These are phyloP conservation scores for Datisca glomerata DNA, from an alignment of 306 rosid species.

Conservation along the genomic window DNA sequence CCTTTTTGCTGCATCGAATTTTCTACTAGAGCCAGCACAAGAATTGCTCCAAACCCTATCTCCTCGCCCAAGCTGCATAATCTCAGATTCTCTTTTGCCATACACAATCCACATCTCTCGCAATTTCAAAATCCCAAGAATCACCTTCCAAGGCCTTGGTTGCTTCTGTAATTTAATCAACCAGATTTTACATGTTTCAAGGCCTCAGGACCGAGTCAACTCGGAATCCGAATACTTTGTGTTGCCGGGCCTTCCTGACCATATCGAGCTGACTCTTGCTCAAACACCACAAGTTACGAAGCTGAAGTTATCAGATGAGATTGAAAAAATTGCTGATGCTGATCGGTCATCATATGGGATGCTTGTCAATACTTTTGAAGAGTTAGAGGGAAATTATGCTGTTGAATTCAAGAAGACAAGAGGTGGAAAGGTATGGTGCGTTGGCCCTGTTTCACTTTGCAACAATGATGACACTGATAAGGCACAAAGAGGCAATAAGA, in stretches of 20 bases:
- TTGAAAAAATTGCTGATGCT: slow-evolving; percentile 21
- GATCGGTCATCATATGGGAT: slow-evolving; percentile 32
- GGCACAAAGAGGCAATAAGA: slow-evolving; percentile 12
- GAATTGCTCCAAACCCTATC: background rate
- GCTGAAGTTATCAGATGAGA: slow-evolving; percentile 11
- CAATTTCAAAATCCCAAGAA: slow-evolving; percentile 15
- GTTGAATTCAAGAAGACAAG: slow-evolving; percentile 18
- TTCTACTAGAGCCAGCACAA: slow-evolving; percentile 10
- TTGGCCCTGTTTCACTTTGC: slow-evolving; percentile 17
- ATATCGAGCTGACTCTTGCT: slow-evolving; percentile 26
- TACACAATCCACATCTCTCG: slow-evolving; percentile 7
- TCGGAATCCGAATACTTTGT: slow-evolving; percentile 26
- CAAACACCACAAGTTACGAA: slow-evolving; percentile 11
- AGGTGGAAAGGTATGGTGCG: slow-evolving; percentile 7
- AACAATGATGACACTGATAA: slow-evolving; percentile 5
- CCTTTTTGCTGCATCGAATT: slow-evolving; percentile 16
- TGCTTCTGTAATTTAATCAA: slow-evolving; percentile 14
- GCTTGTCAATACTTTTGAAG: slow-evolving; percentile 46
- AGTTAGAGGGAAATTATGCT: slow-evolving; percentile 32
- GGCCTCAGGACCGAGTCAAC: slow-evolving; percentile 16
- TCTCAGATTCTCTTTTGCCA: slow-evolving; percentile 13
- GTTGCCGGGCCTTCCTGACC: slow-evolving; percentile 32
- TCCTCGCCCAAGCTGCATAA: slow-evolving; percentile 16
- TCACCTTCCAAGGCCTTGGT: slow-evolving; percentile 11
- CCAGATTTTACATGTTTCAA: slow-evolving; percentile 20